phyloP scores from a whole-genome alignment of 768 basidiomycete genomes.

The Cystofilobasidium capitatum region DNA sequence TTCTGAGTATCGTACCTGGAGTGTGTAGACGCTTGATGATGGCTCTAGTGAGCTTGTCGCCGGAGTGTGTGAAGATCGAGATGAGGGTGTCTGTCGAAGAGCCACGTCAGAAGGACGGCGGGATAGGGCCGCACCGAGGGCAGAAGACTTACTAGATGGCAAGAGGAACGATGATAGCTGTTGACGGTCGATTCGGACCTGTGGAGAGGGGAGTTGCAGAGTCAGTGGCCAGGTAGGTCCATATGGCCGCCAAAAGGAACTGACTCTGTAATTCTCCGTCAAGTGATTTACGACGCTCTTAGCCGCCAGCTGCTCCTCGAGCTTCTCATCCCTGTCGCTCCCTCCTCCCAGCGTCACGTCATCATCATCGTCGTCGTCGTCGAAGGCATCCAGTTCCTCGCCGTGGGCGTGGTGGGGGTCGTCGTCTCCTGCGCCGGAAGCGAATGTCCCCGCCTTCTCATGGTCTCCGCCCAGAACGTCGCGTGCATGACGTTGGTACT shows the following conservation, averaged over 20 bases:
- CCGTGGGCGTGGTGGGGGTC: slow-evolving; percentile 1
- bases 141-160: slow-evolving; percentile 4
- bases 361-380: slow-evolving; percentile 3
- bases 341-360: neutral
- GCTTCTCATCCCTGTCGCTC: neutral
- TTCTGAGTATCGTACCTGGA: slow-evolving; percentile 13
- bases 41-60: neutral
- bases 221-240: too few relatives aligned
- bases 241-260: neutral
- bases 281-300: slow-evolving; percentile 19
- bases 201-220: neutral
- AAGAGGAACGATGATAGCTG: slow-evolving; percentile 22
- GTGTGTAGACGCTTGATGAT: slow-evolving; percentile 17
- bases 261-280: slow-evolving; percentile 6
- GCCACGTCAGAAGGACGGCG: neutral
- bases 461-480: slow-evolving; percentile 20
- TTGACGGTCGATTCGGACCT: slow-evolving; percentile 19
- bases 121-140: neutral
- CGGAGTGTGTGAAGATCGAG: slow-evolving; percentile 20
- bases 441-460: slow-evolving; percentile 20
- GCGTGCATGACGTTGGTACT: slow-evolving; percentile 10
- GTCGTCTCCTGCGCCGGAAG: neutral
- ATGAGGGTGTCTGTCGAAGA: slow-evolving; percentile 4
- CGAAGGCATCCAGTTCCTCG: neutral
- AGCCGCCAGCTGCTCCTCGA: slow-evolving; percentile 26